phyloP scores from a whole-genome alignment of 805 yeast species.

The Sugiyamaella smithiae region DNA sequence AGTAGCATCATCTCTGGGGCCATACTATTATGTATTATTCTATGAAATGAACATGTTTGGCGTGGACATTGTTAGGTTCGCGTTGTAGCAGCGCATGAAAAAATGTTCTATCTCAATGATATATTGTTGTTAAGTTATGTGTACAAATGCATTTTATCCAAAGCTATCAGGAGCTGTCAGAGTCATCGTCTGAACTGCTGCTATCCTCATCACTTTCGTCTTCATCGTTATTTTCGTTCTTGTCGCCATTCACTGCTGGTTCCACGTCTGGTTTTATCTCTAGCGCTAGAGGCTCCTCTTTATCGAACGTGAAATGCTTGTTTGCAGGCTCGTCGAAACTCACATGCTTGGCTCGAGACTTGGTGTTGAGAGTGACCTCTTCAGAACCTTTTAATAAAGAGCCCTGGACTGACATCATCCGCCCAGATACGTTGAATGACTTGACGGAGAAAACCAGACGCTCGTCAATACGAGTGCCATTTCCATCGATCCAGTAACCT shows the following conservation, averaged over 20 bases:
- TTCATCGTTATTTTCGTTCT: constrained; percentile 5
- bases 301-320: no score
- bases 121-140: no score
- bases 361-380: background rate
- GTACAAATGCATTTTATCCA: no score
- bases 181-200: constrained; percentile 2
- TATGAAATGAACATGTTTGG: no score
- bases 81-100: no score
- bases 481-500: constrained; percentile 85
- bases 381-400: constrained; percentile 56
- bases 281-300: no score
- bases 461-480: constrained; percentile 75
- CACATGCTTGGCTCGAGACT: constrained; percentile 16
- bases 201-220: constrained; percentile 5
- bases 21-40: no score
- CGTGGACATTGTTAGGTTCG: no score
- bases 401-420: constrained; percentile 85
- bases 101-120: no score
- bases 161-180: background rate
- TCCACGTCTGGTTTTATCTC: no score
- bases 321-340: constrained; percentile 13
- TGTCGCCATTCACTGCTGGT: no score
- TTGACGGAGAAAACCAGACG: constrained; percentile 74
- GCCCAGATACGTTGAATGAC: constrained; percentile 64
- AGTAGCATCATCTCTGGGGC: no score